Conservation (phyloP, 352 stramenopile species). For the Globisporangium lucens region DNA sequence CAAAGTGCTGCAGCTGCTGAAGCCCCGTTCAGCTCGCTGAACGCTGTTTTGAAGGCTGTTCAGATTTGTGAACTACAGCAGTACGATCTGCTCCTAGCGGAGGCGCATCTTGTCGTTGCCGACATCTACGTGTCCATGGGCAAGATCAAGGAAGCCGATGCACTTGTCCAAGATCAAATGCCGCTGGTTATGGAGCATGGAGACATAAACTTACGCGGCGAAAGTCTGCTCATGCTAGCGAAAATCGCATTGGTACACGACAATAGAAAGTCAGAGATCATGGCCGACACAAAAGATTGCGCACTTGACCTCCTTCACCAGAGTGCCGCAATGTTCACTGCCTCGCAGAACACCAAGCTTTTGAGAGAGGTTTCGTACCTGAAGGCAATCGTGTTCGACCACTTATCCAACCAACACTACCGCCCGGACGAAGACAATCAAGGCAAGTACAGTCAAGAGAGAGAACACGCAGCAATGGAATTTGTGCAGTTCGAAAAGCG, state of each 20-base stretch:
- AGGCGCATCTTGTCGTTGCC: conserved; percentile 58
- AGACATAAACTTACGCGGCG: conserved; percentile 45
- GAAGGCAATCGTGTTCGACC: conserved; percentile 38
- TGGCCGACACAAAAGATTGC: not conserved
- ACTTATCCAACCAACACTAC: conserved; percentile 14
- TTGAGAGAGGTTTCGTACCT: conserved; percentile 44
- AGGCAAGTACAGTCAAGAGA: not conserved
- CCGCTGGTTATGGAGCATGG: conserved; percentile 65
- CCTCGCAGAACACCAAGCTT: conserved; percentile 30
- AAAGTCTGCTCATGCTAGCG: conserved; percentile 54
- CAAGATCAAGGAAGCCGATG: conserved; percentile 36
- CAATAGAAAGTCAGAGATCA: not conserved
- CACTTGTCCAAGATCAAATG: conserved; percentile 61
- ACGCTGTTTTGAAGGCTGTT: conserved; percentile 35
- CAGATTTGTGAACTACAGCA: conserved; percentile 45
- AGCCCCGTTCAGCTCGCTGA: conserved; percentile 51
- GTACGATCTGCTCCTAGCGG: conserved; percentile 56
- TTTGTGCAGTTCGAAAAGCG: conserved; percentile 31
- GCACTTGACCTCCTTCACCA: conserved; percentile 26
- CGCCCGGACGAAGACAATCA: not conserved
- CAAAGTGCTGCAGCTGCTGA: conserved; percentile 31
- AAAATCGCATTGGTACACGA: conserved; percentile 44
- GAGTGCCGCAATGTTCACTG: conserved; percentile 32
- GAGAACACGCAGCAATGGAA: conserved; percentile 22
- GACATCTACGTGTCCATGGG: conserved; percentile 66